Conservation (phyloP, 2,329 filamentous ascomycete genomes). For the Aspergillus hiratsukae region DNA sequence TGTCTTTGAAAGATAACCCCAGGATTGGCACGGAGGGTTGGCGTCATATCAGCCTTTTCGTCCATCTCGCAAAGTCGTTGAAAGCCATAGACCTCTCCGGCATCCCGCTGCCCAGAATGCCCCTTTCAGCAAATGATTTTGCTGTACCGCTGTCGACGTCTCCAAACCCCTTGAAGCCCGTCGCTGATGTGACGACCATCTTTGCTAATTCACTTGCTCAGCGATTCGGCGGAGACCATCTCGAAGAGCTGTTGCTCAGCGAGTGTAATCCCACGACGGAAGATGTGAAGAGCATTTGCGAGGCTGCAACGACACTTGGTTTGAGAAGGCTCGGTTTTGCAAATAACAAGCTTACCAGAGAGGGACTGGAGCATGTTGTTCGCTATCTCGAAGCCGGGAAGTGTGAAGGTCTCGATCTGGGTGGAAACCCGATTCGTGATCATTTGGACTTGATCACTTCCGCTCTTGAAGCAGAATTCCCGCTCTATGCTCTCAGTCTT, state of each 20-base stretch:
- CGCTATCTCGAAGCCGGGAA: conserved; percentile 70
- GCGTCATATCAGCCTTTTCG: conserved; percentile 84
- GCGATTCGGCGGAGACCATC: conserved; percentile 66
- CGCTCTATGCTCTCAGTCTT: conserved; percentile 76
- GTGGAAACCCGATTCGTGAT: conserved; percentile 69
- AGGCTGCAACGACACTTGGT: conserved; percentile 74
- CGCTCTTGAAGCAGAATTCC: conserved; percentile 42
- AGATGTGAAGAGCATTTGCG: conserved; percentile 71
- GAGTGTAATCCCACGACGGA: conserved; percentile 69
- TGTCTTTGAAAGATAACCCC: conserved; percentile 82
- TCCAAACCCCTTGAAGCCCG: conserved; percentile 15
- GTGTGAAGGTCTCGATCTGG: conserved; percentile 84
- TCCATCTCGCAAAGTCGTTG: conserved; percentile 83
- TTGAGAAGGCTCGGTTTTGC: conserved; percentile 76
- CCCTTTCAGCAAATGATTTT: conserved; percentile 22
- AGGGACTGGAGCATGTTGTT: conserved; percentile 70
- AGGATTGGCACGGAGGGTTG: conserved; percentile 83
- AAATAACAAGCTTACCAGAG: conserved; percentile 70
- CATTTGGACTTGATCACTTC: conserved; percentile 42
- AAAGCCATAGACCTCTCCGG: conserved; percentile 83
- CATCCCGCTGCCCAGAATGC: conserved; percentile 65
- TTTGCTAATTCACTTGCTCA: conserved; percentile 72
- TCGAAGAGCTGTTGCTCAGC: conserved; percentile 80
- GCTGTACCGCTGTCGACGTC: conserved; percentile 10
- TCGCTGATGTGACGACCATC: conserved; percentile 57